A percentile compares a stretch with the other conserved stretches of the same genome.
These are phyloP conservation scores for Massarina eburnea DNA, from an alignment of 2,329 filamentous ascomycete species.

Conservation along the genomic window DNA sequence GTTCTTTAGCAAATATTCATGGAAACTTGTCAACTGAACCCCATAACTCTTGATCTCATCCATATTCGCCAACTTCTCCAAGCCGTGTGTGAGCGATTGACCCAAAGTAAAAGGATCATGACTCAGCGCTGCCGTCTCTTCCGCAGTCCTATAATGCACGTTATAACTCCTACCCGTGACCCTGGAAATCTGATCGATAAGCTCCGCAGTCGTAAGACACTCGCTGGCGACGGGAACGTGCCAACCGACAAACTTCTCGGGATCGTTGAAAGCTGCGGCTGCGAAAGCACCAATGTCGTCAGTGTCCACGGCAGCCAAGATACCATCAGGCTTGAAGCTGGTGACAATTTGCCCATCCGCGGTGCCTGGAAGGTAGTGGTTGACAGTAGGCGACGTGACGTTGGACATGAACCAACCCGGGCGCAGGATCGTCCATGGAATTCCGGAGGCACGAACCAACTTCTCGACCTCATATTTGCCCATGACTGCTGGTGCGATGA, in stretches of 20 bases:
- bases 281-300: conserved; percentile 53
- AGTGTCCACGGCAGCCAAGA: conserved; percentile 50
- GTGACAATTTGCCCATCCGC: conserved; percentile 44
- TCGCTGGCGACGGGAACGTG: conserved; percentile 49
- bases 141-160: conserved; percentile 44
- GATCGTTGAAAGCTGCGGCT: conserved; percentile 48
- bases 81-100: conserved; percentile 43
- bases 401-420: conserved; percentile 56
- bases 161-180: conserved; percentile 39
- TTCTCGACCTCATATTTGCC: conserved; percentile 50
- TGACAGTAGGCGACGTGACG: conserved; percentile 47
- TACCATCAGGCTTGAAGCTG: conserved; percentile 34
- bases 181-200: conserved; percentile 42
- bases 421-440: conserved; percentile 53
- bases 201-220: conserved; percentile 38
- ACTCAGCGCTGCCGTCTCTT: conserved; percentile 31
- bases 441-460: conserved; percentile 30
- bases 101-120: conserved; percentile 44
- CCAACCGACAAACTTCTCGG: conserved; percentile 44
- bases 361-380: conserved; percentile 44
- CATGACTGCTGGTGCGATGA: conserved; percentile 22
- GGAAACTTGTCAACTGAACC: conserved; percentile 48
- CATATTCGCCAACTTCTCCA: conserved; percentile 41
- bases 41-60: conserved; percentile 40
- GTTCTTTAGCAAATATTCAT: conserved; percentile 38